phyloP scores from a whole-genome alignment of 2,329 filamentous ascomycete species.

The Pseudogymnoascus sp. region DNA sequence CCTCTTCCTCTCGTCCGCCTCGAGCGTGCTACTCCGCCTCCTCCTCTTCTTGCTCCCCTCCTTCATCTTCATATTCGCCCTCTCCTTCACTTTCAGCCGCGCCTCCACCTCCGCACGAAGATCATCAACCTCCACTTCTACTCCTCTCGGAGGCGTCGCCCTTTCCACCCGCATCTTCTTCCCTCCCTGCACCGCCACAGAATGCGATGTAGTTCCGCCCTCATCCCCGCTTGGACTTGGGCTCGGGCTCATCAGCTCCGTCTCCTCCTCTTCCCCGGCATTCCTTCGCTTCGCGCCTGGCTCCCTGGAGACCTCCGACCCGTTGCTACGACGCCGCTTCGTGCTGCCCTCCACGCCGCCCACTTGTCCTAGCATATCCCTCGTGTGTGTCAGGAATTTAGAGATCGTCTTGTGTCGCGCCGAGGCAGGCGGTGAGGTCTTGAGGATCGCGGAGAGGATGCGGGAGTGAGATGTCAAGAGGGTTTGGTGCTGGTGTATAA shows the following conservation, averaged over 20 bases:
- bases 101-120: conserved; percentile 10
- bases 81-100: conserved; percentile 1
- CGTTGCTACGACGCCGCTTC: not conserved
- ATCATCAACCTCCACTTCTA: conserved; percentile 10
- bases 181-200: not conserved
- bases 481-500: conserved; percentile 3
- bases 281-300: not conserved
- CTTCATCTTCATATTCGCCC: conserved; percentile 5
- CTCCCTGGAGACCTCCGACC: not conserved
- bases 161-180: conserved; percentile 4
- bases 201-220: not conserved
- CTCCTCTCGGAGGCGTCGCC: not conserved
- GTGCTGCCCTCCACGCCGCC: not conserved
- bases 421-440: not conserved
- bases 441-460: conserved; percentile 6
- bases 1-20: not conserved
- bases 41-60: conserved; percentile 10
- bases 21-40: not conserved
- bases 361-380: conserved; percentile 2
- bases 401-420: not conserved
- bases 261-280: not conserved
- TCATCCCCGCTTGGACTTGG: not conserved
- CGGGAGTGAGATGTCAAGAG: not conserved
- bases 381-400: not conserved
- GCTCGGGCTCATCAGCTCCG: not conserved